Evolutionary conservation across 1,139 yeast species (phyloP), one percentile per base, ranked within the genome.

Genomic region (Suhomyces maxii): DNA sequence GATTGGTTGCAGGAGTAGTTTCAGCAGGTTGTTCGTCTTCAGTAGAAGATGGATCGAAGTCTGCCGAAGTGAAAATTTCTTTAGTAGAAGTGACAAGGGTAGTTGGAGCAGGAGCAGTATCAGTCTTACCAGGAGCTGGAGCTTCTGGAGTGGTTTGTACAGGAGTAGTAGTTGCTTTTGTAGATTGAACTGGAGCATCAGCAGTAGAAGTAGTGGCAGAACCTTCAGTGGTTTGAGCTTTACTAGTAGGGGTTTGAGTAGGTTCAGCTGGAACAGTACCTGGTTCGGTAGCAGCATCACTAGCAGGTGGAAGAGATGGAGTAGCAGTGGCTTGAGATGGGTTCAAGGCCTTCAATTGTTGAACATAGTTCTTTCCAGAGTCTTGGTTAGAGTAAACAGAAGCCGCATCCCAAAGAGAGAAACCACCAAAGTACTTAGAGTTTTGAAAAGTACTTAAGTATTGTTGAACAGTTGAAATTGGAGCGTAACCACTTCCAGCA

Each of bases 351-450:
- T 55, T 55, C 55, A 55, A 50, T 14, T 48, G 47, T 33, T 55
- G 49, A 23, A 51, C 52, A 36, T 46, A 56, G 36, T 53, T 49
- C 12, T 45, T 31, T 9, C 56, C 59, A 32, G 46, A 26, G 32
- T 47, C 50, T 9, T 37, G 36, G 40, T 56, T 56, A 18, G 45
- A 39, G 42, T 45, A 47, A 45, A 95, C 85, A 44, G 57, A 53
- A 40, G 54, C 46, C 25, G 96, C 96, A 67, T 90, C 97, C 97
- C 97, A 90, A 52, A 89, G 68, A 71, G 88, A 83, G 56, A 90
- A 78, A 62, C 97, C 97, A 53, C 95, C 97, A 59, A 90, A 88
- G 53, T 64, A 51, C 45, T 77, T 64, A 8, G 75, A 56, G 43
- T 41, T 70, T 64, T 38, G 68, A 56, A 40, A 75, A 7, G 62